Evolutionary conservation across 305 asterid genomes (phyloP).

Genomic region (Salvia sclarea): DNA sequence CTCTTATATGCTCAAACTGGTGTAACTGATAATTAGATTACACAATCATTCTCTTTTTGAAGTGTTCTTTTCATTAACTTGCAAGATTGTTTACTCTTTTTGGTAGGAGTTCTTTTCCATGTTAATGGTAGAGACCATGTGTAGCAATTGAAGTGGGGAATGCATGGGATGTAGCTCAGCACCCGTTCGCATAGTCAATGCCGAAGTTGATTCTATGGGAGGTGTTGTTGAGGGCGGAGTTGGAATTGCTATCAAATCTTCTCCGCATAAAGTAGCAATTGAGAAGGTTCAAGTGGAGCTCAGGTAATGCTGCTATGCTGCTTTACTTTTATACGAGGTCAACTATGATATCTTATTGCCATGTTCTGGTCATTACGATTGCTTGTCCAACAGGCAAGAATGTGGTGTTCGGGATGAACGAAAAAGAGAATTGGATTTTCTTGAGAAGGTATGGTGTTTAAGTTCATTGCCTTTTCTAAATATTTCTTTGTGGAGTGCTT

Average conservation of each 20-base stretch:
- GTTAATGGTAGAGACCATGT: conserved; percentile 46
- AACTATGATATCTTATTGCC: conserved; percentile 11
- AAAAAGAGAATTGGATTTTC: conserved; percentile 90
- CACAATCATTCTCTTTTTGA: conserved; percentile 19
- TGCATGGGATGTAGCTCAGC: conserved; percentile 80
- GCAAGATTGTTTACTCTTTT: conserved; percentile 25
- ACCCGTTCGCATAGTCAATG: conserved; percentile 60
- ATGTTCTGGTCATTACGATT: conserved; percentile 21
- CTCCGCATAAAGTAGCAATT: conserved; percentile 67
- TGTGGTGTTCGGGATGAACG: conserved; percentile 75
- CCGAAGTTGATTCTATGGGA: conserved; percentile 95
- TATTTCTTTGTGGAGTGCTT: conserved; percentile 26
- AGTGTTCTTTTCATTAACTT: conserved; percentile 16
- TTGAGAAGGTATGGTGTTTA: conserved; percentile 73
- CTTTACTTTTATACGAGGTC: conserved; percentile 23
- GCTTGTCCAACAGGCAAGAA: conserved; percentile 65
- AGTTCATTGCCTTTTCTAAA: conserved; percentile 33
- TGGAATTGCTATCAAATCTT: conserved; percentile 63
- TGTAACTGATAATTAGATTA: conserved; percentile 15
- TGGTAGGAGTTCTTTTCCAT: conserved; percentile 38
- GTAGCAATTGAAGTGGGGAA: conserved; percentile 54
- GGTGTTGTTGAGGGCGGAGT: conserved; percentile 85
- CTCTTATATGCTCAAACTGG: neutral
- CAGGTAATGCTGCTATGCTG: conserved; percentile 55
- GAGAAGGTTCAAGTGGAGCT: conserved; percentile 85